A percentile compares a stretch with the other conserved stretches of the same genome.
Conservation (phyloP, 1,139 yeast genomes). For the Magnusiomyces fungicola region DNA sequence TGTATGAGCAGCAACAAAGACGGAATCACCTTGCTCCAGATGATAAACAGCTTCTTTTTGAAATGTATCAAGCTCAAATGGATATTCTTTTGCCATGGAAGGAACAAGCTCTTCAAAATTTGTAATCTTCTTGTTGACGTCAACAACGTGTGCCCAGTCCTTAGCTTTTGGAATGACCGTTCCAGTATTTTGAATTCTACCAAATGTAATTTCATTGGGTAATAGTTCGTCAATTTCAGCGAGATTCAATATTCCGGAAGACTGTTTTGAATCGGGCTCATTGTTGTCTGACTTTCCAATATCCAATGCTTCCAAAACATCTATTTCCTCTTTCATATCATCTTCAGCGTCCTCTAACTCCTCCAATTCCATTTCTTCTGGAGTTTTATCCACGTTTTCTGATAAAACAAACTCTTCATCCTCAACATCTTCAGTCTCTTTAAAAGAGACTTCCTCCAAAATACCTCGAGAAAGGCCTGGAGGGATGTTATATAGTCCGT, state of each 20-base stretch:
- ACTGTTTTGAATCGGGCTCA: slow-evolving; percentile 35
- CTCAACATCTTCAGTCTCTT: slow-evolving; percentile 27
- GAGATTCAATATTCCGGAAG: neutral
- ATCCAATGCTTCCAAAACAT: neutral
- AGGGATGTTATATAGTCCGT: slow-evolving; percentile 76
- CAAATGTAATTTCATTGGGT: slow-evolving; percentile 55
- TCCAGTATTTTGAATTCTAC: slow-evolving; percentile 30
- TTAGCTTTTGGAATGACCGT: slow-evolving; percentile 35
- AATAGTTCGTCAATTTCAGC: slow-evolving; percentile 53
- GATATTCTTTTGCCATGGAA: slow-evolving; percentile 87
- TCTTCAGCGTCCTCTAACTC: neutral
- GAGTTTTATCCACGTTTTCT: slow-evolving; percentile 4
- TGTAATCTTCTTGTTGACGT: slow-evolving; percentile 70
- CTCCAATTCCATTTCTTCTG: neutral
- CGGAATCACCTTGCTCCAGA: slow-evolving; percentile 94
- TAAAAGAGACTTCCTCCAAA: slow-evolving; percentile 22
- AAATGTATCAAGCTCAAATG: slow-evolving; percentile 87
- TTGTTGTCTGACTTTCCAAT: slow-evolving; percentile 7
- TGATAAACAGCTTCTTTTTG: slow-evolving; percentile 97
- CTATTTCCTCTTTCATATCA: slow-evolving; percentile 12
- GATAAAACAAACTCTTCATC: slow-evolving; percentile 15
- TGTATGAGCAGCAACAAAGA: slow-evolving; percentile 96
- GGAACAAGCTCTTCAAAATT: slow-evolving; percentile 87
- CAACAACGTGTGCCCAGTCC: slow-evolving; percentile 95
- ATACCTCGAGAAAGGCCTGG: slow-evolving; percentile 79